Evolutionary conservation across 2,329 filamentous ascomycete genomes (phyloP).

Genomic region (Colletotrichum sp.): DNA sequence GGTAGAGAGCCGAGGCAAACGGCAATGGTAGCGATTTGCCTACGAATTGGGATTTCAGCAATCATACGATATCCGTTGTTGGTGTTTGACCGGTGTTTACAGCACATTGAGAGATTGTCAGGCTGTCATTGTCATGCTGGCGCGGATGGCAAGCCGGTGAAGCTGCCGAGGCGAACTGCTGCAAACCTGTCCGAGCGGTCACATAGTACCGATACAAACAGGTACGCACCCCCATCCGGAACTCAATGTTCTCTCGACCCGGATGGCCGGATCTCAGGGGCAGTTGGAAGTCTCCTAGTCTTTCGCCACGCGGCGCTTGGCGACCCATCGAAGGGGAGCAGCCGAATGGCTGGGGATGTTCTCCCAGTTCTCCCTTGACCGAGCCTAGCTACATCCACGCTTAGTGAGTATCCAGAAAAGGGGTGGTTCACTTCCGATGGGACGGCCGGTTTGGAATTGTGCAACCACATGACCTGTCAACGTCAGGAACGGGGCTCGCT

Average conservation of each 20-base stretch:
- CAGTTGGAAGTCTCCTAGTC: constrained; percentile 19
- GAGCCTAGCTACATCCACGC: constrained; percentile 9
- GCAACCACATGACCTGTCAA: constrained; percentile 22
- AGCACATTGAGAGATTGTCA: neutral
- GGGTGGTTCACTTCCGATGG: constrained; percentile 21
- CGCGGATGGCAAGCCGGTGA: neutral
- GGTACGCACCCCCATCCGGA: neutral
- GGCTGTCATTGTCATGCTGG: neutral
- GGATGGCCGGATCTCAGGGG: constrained; percentile 22
- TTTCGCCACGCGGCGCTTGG: constrained; percentile 18
- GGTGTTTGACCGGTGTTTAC: neutral
- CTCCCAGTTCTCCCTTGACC: constrained; percentile 2
- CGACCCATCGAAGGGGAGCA: constrained; percentile 23
- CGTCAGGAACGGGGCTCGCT: constrained; percentile 19
- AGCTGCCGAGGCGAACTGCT: neutral
- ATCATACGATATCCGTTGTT: neutral
- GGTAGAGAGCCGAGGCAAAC: neutral
- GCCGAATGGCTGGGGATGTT: constrained; percentile 24
- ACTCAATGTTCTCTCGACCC: constrained; percentile 19
- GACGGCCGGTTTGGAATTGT: constrained; percentile 17
- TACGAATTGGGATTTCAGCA: neutral
- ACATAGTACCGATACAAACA: constrained; percentile 5
- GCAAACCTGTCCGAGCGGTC: constrained; percentile 7
- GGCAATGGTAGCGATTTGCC: too few relatives aligned
- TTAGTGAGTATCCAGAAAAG: constrained; percentile 9